Evolutionary conservation across 2,329 filamentous ascomycete species (phyloP).

Genomic region (Pyrenochaeta sp.): DNA sequence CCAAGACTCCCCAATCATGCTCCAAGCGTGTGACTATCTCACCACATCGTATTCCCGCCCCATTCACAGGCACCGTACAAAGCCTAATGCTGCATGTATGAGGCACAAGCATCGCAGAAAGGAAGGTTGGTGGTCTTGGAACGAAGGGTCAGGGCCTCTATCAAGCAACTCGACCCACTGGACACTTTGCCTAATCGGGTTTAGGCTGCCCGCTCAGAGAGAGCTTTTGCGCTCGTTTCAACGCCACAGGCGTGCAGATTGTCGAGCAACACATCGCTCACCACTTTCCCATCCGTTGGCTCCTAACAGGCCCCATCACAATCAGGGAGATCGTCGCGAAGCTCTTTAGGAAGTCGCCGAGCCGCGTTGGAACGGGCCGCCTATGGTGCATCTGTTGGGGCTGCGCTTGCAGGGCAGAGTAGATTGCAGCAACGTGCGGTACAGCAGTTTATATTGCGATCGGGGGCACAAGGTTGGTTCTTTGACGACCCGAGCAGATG

Average conservation of each 20-base stretch:
- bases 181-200: slow-evolving; percentile 17
- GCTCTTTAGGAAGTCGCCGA: background rate
- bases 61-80: background rate
- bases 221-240: slow-evolving; percentile 32
- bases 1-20: slow-evolving; percentile 5
- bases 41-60: background rate
- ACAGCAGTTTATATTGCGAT: slow-evolving; percentile 14
- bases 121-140: slow-evolving; percentile 7
- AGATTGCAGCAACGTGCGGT: slow-evolving; percentile 20
- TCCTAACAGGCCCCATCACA: background rate
- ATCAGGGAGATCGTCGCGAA: background rate
- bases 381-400: slow-evolving; percentile 16
- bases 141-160: background rate
- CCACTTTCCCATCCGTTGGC: background rate
- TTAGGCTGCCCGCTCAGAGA: slow-evolving; percentile 19
- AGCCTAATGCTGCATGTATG: background rate
- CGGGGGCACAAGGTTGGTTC: background rate
- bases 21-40: slow-evolving; percentile 1
- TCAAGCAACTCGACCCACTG: slow-evolving; percentile 4
- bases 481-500: background rate
- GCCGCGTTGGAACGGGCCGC: slow-evolving; percentile 11
- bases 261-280: background rate
- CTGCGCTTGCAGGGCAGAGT: slow-evolving; percentile 4
- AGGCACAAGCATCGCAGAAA: background rate
- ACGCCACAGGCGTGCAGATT: slow-evolving; percentile 7